These are phyloP conservation scores for Ustilago trichophora DNA, from an alignment of 1,284 basidiomycete species.

Conservation along the genomic window DNA sequence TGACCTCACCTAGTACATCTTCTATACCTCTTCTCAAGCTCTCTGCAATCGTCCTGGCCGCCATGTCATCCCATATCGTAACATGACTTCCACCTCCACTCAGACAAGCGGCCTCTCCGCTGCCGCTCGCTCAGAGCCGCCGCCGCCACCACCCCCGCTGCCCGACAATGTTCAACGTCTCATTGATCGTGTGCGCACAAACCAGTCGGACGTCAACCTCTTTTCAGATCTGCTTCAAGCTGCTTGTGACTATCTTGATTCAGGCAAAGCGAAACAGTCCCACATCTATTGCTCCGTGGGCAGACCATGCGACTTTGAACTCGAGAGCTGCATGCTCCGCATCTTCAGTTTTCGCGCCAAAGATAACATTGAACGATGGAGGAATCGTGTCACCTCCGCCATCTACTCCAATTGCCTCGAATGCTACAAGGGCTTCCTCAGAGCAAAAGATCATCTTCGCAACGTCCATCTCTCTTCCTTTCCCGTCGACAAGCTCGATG, in stretches of 20 bases:
- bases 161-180: constrained; percentile 17
- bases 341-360: constrained; percentile 47
- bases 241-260: constrained; percentile 37
- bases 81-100: constrained; percentile 11
- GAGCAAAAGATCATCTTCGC: constrained; percentile 36
- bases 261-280: constrained; percentile 24
- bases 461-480: constrained; percentile 33
- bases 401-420: constrained; percentile 51
- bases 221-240: constrained; percentile 43
- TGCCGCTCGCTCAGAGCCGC: constrained; percentile 15
- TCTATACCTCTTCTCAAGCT: not conserved
- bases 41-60: not conserved
- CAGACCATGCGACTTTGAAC: constrained; percentile 45
- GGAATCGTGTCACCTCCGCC: constrained; percentile 17
- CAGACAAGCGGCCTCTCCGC: constrained; percentile 8
- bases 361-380: constrained; percentile 45
- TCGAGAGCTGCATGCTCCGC: constrained; percentile 57
- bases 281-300: constrained; percentile 38
- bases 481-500: constrained; percentile 35
- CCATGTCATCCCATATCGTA: constrained; percentile 3
- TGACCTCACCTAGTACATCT: not conserved
- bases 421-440: constrained; percentile 50
- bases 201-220: constrained; percentile 26
- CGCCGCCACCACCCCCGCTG: constrained; percentile 20
- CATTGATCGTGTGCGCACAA: constrained; percentile 18